Base-by-base conservation (phyloP, 352 stramenopile genomes). In the Pythium utonaiense region DNA sequence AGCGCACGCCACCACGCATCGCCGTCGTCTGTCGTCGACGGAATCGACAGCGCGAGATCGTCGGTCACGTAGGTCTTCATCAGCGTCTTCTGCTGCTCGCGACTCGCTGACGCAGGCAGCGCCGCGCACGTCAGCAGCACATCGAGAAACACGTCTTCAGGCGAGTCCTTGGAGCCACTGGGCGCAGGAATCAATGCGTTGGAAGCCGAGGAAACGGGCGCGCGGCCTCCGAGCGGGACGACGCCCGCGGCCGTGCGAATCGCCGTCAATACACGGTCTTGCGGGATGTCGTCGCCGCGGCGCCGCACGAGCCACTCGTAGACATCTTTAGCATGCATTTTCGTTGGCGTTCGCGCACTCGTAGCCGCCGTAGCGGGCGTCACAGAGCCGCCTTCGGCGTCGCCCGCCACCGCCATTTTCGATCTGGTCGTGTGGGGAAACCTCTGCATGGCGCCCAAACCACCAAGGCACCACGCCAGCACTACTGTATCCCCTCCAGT, bases 191-290 rank as follows among this genome's bases (percentile, higher is more conserved):
- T 38, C 13, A 71, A 60, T 40, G 66, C 71, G 3, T 42, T 36
- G 1, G 63, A 69, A 7, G 61, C 62, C 34, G 69, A 71, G 8
- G 27, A 45, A 30, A 28, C 40, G 55, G 62, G 72, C 52, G 44
- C 47, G 9, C 66, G 57, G 14, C 78, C 80, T 21, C 75, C 73
- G 6, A 91, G 66, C 13, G 80, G 80, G 22, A 91, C 75, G 12
- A 77, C 49, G n/a, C 78, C 75, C 28, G 62, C 54, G 9, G 71
- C 74, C 0, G 78, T 84, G 28, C 74, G 78, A 17, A 91, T 75
- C 3, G 65, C 69, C 0, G 60, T 49, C 31, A 88, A 48, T 27
- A 78, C 62, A 21, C 25, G 53, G 7, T 76, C 70, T 21, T 68
- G 47, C 2, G 64, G 22, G 22, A 75, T 36, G 7, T 84, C 80